Evolutionary conservation across 805 yeast species (phyloP), one percentile per base, ranked within the genome.

Genomic region (Barnettozyma vustinii): DNA sequence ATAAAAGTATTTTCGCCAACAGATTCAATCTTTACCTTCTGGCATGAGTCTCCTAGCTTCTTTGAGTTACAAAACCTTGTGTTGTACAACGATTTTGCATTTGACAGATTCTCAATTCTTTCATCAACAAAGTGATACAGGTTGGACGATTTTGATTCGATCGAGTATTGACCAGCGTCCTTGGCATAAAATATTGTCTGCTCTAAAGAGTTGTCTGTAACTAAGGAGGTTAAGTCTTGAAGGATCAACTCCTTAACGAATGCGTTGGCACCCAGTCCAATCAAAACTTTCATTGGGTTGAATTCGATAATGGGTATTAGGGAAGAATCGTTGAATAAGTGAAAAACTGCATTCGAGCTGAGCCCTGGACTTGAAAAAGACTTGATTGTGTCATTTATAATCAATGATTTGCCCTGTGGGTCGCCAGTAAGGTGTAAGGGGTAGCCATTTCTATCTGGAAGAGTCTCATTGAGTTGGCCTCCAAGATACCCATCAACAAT

Each of bases 161-260:
- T 51, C 9, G 47, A 32, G 9, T 52, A 10, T 33, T 48, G 58
- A 42, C 69, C 71, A 10, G 70, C 58, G 16, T 66, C 63, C 33
- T 57, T 61, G 1, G 78, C 72, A 8, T 88, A 71, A 47, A 91
- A 77, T 1, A 91, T 69, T 0, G 96, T 84, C 58, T 81, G 85
- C 25, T 75, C 68, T 0, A 64, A 30, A 0, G 72, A 61, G 2
- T 67, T 57, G 32, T 83, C 81, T 47, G 81, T 84, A 16, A 91
- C 76, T 43, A 87, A 64, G 40, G 74, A 52, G 2, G 71, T 65
- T 18, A 88, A 64, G 12, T 76, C 74, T 50, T 90, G 76, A 46
- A 87, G 77, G 40, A 78, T 71, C 15, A 88, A 55, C 56, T 88
- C 96, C n/a, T 76, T 74, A 6, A 87, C 91, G 61, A 87, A 81